Percentiles rank a stretch among this genome's conserved stretches.
Conservation (phyloP, 2,329 filamentous ascomycete species). For the Cordyceps farinosa region DNA sequence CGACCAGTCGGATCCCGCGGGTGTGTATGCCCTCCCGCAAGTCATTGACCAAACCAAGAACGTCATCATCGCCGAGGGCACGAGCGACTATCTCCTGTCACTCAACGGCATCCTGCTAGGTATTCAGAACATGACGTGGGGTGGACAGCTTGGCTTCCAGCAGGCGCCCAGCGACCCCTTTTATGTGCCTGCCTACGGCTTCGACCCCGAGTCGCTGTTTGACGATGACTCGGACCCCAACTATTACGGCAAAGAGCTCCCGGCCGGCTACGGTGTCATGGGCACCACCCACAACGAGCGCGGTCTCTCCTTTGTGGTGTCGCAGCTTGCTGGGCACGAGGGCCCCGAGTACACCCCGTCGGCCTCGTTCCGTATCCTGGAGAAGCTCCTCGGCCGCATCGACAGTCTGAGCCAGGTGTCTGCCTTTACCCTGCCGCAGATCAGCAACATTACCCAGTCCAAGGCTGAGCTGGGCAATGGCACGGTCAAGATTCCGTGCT, state of each 20-base stretch:
- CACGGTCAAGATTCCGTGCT: conserved; percentile 29
- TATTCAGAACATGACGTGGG: conserved; percentile 81
- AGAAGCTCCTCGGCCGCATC: conserved; percentile 71
- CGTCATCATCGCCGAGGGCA: conserved; percentile 70
- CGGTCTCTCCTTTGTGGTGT: conserved; percentile 66
- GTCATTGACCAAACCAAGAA: conserved; percentile 71
- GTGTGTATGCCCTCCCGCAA: conserved; percentile 56
- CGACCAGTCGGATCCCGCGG: conserved; percentile 45
- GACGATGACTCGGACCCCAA: conserved; percentile 33
- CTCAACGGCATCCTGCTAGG: conserved; percentile 66
- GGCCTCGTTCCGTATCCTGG: conserved; percentile 67
- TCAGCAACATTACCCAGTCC: conserved; percentile 22
- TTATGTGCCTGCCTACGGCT: conserved; percentile 53
- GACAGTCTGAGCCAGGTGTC: conserved; percentile 45
- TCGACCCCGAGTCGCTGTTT: conserved; percentile 31
- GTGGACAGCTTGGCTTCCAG: conserved; percentile 67
- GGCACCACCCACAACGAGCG: conserved; percentile 71
- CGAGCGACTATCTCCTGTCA: conserved; percentile 65
- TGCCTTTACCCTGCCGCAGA: conserved; percentile 34
- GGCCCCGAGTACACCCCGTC: conserved; percentile 64
- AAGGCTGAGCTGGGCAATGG: conserved; percentile 24
- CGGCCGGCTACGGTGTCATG: conserved; percentile 62
- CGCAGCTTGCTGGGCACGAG: conserved; percentile 66
- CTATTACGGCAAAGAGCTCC: conserved; percentile 40
- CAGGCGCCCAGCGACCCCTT: conserved; percentile 56